Percentiles rank a stretch among this genome's conserved stretches.
Conservation (phyloP, 495 filamentous ascomycete species). For the Glonium stellatum region DNA sequence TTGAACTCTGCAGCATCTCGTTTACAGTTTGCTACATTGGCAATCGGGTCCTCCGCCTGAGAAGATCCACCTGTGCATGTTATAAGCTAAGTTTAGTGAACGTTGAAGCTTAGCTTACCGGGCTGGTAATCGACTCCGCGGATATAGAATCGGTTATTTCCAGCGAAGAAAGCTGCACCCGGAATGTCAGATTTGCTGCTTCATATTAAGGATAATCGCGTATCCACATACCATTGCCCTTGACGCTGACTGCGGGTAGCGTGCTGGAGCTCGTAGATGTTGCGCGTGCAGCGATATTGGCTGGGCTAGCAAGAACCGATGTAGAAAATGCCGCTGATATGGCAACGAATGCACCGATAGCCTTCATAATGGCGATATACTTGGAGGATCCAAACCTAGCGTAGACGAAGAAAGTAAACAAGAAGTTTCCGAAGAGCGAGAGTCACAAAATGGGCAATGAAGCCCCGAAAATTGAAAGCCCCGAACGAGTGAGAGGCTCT, state of each 20-base stretch:
- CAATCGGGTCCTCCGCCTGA: constrained; percentile 68
- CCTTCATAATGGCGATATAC: constrained; percentile 27
- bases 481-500: constrained; percentile 7
- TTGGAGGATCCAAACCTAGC: neutral
- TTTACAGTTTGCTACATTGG: constrained; percentile 60
- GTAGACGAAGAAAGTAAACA: neutral
- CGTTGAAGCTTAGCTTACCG: constrained; percentile 31
- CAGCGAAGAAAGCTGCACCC: constrained; percentile 78
- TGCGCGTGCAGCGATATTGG: constrained; percentile 23
- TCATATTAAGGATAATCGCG: neutral
- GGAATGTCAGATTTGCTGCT: constrained; percentile 23
- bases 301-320: constrained; percentile 17
- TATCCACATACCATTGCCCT: constrained; percentile 38
- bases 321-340: constrained; percentile 18
- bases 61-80: constrained; percentile 59
- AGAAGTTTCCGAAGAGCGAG: neutral
- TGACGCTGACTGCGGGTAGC: constrained; percentile 37
- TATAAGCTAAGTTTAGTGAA: neutral
- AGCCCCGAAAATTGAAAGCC: constrained; percentile 1
- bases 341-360: constrained; percentile 15
- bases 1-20: constrained; percentile 81
- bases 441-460: neutral
- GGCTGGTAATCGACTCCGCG: constrained; percentile 95
- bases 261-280: constrained; percentile 15
- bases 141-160: constrained; percentile 79